phyloP scores from a whole-genome alignment of 805 yeast genomes.

The Candida namnaoensis region DNA sequence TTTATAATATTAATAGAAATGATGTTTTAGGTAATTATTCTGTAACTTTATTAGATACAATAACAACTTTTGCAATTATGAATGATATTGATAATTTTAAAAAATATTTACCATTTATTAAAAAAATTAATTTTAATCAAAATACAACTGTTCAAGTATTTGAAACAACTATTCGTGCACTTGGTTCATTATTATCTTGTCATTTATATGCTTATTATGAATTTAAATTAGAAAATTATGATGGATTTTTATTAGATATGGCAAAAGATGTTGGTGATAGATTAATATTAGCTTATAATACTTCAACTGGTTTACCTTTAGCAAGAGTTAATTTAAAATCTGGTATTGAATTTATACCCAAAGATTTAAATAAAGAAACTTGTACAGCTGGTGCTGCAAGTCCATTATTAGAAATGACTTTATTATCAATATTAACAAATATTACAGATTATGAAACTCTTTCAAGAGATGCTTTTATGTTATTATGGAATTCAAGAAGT shows the following conservation, averaged over 20 bases:
- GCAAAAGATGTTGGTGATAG: conserved; percentile 74
- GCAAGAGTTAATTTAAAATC: conserved; percentile 64
- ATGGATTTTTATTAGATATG: conserved; percentile 61
- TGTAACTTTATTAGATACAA: conserved; percentile 66
- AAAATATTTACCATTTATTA: conserved; percentile 28
- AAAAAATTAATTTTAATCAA: conserved; percentile 40
- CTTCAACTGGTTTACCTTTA: conserved; percentile 59
- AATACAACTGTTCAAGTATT: conserved; percentile 80
- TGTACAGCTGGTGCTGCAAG: conserved; percentile 87
- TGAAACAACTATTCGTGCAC: conserved; percentile 72
- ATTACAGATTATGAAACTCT: conserved; percentile 61
- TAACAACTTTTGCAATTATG: conserved; percentile 73
- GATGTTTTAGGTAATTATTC: conserved; percentile 85
- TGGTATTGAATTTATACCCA: conserved; percentile 41
- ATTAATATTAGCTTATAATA: conserved; percentile 60
- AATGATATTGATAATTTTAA: conserved; percentile 52
- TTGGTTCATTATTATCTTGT: conserved; percentile 76
- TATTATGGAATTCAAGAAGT: conserved; percentile 63
- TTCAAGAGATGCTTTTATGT: conserved; percentile 54
- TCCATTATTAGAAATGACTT: conserved; percentile 71
- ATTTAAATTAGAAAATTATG: conserved; percentile 35
- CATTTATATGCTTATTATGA: conserved; percentile 54
- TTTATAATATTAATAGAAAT: conserved; percentile 50
- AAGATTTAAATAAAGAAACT: conserved; percentile 46
- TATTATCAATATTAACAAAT: conserved; percentile 67